Evolutionary conservation across 768 basidiomycete genomes (phyloP).

Genomic region (Lactarius sanguifluus): DNA sequence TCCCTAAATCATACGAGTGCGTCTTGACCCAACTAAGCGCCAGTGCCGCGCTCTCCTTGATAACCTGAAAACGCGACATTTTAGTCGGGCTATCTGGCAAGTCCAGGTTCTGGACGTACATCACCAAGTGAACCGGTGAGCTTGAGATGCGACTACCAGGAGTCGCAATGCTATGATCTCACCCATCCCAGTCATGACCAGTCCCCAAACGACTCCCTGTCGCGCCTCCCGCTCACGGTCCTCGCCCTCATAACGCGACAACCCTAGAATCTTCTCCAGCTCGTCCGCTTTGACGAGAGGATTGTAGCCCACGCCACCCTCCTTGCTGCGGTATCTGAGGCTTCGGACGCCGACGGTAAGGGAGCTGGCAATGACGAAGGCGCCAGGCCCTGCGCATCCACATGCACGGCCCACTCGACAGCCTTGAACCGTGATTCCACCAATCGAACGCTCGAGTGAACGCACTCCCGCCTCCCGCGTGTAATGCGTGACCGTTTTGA

Average conservation of each 20-base stretch:
- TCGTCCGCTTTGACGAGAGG: slow-evolving; percentile 63
- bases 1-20: slow-evolving; percentile 75
- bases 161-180: slow-evolving; percentile 74
- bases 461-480: slow-evolving; percentile 95
- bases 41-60: slow-evolving; percentile 88
- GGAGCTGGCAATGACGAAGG: slow-evolving; percentile 23
- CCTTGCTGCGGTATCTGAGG: not conserved
- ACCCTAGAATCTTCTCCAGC: slow-evolving; percentile 81
- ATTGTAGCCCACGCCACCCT: slow-evolving; percentile 44
- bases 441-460: slow-evolving; percentile 82
- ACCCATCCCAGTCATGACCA: slow-evolving; percentile 88
- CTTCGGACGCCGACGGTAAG: not conserved
- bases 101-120: slow-evolving; percentile 38
- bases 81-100: too few relatives aligned
- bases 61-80: slow-evolving; percentile 49
- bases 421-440: slow-evolving; percentile 84
- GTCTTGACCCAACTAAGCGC: slow-evolving; percentile 92
- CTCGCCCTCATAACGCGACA: slow-evolving; percentile 76
- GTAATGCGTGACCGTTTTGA: slow-evolving; percentile 73
- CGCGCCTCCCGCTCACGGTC: slow-evolving; percentile 73
- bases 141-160: slow-evolving; percentile 70
- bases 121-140: slow-evolving; percentile 86
- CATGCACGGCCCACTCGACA: slow-evolving; percentile 81
- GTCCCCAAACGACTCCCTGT: slow-evolving; percentile 77
- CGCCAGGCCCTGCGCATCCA: slow-evolving; percentile 41